These are phyloP conservation scores for Aspergillus olivimuriae DNA, from an alignment of 495 filamentous ascomycete species.

Conservation along the genomic window DNA sequence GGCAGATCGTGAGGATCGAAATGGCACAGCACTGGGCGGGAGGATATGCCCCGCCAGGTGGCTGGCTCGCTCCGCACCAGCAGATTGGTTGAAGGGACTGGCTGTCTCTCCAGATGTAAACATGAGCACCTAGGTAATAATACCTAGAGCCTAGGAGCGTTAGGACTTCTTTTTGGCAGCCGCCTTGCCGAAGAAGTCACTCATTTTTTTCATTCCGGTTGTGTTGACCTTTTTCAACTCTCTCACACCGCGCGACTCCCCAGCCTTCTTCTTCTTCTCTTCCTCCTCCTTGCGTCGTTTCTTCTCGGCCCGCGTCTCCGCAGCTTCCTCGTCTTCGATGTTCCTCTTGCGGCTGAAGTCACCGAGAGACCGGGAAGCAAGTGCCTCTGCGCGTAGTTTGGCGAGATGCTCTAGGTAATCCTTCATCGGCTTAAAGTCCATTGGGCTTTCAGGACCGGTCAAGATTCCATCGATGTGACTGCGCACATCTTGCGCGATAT, in stretches of 20 bases:
- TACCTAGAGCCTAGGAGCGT: too few species aligned
- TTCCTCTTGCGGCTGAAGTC: constrained; percentile 73
- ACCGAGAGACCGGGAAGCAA: constrained; percentile 54
- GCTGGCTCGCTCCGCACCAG: too few species aligned
- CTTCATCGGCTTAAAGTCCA: constrained; percentile 66
- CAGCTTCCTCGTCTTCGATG: constrained; percentile 62
- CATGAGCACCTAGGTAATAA: too few species aligned
- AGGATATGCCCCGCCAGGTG: too few species aligned
- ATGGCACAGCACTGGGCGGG: too few species aligned
- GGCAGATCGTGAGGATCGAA: too few species aligned
- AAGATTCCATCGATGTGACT: constrained; percentile 44
- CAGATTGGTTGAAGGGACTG: too few species aligned
- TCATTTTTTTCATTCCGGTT: constrained; percentile 94
- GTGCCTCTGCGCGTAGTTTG: constrained; percentile 60
- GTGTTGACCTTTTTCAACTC: constrained; percentile 85
- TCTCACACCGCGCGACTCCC: constrained; percentile 65
- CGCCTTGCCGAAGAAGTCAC: constrained; percentile 81
- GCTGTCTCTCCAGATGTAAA: too few species aligned
- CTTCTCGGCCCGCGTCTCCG: constrained; percentile 44
- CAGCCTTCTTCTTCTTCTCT: constrained; percentile 66
- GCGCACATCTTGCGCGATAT: constrained; percentile 52
- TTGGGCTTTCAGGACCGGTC: constrained; percentile 30
- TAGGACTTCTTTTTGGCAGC: constrained; percentile 33
- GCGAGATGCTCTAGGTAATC: constrained; percentile 58
- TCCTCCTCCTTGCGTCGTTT: constrained; percentile 66